Base-by-base conservation (phyloP, 441 rosid genomes). In the Codiaeum variegatum region DNA sequence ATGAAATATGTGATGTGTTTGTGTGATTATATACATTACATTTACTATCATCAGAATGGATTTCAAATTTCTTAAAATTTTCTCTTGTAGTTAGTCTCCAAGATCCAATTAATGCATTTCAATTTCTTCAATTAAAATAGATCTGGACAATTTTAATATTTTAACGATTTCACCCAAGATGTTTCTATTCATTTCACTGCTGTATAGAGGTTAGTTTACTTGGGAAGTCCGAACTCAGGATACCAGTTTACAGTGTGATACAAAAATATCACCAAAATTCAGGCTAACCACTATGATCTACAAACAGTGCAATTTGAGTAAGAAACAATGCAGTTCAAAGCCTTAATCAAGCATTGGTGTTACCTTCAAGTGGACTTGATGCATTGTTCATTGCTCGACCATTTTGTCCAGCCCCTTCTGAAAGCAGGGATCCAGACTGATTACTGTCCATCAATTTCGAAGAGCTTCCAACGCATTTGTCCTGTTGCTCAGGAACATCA, bases 311-410 rank as follows among this genome's bases (percentile, higher is more conserved):
- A 52, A 52, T 19, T 21, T 19, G 26, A 52, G 21, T 21, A 52
- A n/a, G 58, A 52, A 9, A 21, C 6, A 24, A 55, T 23, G 1
- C 5, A 74, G 31, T 52, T 8, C 18, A 32, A 46, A 76, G 23
- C 61, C 66, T 56, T 47, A 10, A 59, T 28, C 0, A 36, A 12
- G 3, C 18, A n/a, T 12, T 36, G 46, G 47, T 15, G 56, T 79
- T 89, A 95, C 99, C 95, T 82, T 88, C 96, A 67, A 72, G 88
- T 67, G 96, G 99, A 83, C 92, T 88, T 70, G 96, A 84, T 23
- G 78, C 75, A 78, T 81, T 84, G 72, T 89, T 85, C 70, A 76
- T 65, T 71, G 71, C 87, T 76, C 82, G 85, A 75, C 94, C 97
- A 81, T 91, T 88, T 85, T 84, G 93, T 62, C 71, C 88, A 68